Conservation (phyloP, 352 stramenopile genomes). For the Albugo laibachii region DNA sequence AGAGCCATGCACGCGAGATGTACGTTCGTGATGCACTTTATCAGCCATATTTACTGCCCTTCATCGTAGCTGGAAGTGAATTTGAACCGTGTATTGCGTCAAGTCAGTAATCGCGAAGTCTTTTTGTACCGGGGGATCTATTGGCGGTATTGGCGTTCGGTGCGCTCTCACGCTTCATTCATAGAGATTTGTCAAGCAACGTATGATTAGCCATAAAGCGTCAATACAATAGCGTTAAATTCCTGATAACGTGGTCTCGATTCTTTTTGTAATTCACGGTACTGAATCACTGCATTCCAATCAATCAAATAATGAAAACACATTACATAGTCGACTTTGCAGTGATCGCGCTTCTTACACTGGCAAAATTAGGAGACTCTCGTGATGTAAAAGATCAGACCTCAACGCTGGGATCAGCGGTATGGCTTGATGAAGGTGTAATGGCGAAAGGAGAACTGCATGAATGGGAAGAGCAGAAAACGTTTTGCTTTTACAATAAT, state of each 20-base stretch:
- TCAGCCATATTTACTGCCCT: neutral
- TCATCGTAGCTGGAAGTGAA: conserved; percentile 26
- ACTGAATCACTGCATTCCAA: too few species aligned
- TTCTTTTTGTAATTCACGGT: too few species aligned
- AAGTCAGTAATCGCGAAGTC: conserved; percentile 46
- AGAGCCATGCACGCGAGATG: conserved; percentile 48
- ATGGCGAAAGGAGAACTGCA: conserved; percentile 8
- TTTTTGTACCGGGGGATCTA: conserved; percentile 46
- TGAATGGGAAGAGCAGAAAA: conserved; percentile 39
- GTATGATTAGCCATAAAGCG: conserved; percentile 18
- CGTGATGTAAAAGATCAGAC: too few species aligned
- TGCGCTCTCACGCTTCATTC: conserved; percentile 28
- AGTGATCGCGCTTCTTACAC: too few species aligned
- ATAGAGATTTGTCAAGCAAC: conserved; percentile 54
- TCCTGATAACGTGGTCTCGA: too few species aligned
- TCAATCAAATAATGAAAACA: too few species aligned
- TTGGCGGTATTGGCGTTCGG: conserved; percentile 28
- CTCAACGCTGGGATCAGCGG: neutral
- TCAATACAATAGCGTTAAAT: too few species aligned
- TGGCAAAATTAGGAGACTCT: too few species aligned
- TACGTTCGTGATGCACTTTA: conserved; percentile 4
- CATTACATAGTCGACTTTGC: too few species aligned
- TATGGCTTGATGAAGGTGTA: conserved; percentile 50
- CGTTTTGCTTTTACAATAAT: conserved; percentile 64
- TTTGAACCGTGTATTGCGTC: conserved; percentile 31